Percentiles rank a stretch among this genome's conserved stretches.
These are phyloP conservation scores for Penicillium canariense DNA, from an alignment of 495 filamentous ascomycete genomes.

Conservation along the genomic window DNA sequence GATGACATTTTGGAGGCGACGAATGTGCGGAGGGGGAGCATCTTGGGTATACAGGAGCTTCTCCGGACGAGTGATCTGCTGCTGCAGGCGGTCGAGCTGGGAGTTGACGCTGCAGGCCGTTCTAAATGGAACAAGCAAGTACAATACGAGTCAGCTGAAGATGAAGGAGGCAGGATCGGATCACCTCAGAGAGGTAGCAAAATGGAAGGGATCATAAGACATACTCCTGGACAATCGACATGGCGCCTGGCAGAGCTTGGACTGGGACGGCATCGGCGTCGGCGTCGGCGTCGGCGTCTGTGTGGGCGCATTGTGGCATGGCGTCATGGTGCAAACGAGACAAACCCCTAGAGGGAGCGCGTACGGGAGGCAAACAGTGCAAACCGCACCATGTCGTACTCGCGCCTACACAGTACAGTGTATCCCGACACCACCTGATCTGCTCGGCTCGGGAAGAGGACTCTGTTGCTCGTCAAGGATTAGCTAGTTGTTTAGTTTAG, in stretches of 20 bases:
- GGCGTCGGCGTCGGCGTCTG: not conserved
- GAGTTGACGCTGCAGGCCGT: conserved; percentile 75
- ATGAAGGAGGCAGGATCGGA: conserved; percentile 4
- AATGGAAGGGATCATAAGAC: not conserved
- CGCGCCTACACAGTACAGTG: conserved; percentile 11
- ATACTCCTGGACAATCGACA: conserved; percentile 26
- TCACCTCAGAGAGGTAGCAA: not conserved
- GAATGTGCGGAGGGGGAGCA: conserved; percentile 16
- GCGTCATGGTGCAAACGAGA: conserved; percentile 20
- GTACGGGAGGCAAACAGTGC: conserved; percentile 11
- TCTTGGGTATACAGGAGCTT: conserved; percentile 24
- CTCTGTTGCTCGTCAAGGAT: no score
- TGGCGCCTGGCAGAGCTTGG: conserved; percentile 12
- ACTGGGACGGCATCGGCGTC: not conserved
- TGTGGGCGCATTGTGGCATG: conserved; percentile 1
- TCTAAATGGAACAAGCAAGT: conserved; percentile 45
- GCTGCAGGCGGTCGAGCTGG: conserved; percentile 74
- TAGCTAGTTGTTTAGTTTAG: no score
- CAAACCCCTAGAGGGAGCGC: not conserved
- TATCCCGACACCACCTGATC: conserved; percentile 3
- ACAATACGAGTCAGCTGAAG: not conserved
- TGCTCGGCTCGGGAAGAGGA: no score
- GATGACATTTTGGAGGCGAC: conserved; percentile 58
- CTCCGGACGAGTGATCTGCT: conserved; percentile 31
- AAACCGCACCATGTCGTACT: not conserved